Base-by-base conservation (phyloP, 2,329 filamentous ascomycete species). In the Sordariomycetes sp. region DNA sequence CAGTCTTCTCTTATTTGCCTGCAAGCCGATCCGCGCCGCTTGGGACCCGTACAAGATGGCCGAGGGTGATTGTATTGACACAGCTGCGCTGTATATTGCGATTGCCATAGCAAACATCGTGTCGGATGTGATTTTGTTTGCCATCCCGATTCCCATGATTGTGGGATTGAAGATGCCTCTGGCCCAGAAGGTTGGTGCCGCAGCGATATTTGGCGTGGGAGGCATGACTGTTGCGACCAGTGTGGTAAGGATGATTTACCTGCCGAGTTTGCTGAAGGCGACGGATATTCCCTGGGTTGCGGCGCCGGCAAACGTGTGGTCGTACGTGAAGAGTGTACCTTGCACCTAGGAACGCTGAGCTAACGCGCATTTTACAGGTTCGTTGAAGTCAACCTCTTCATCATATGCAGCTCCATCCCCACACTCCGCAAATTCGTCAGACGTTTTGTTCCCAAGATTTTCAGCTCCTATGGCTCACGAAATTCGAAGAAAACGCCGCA, bases 51-150 rank as follows among this genome's bases (percentile, higher is more conserved):
- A 39, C 32, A 27, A 58, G 42, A 47, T 44, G 1, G 36, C 32
- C 21, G 60, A 36, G 42, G 49, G 38, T 7, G 47, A 32, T 16
- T 70, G 66, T 28, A 50, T 70, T 17, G 47, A 64, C 29, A 55
- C 61, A 20, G 54, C 63, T 3, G 48, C 59, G 2, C 57, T 70
- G 30, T 70, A 70, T 40, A 59, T 70, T 17, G 53, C 59, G 15
- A 67, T 65, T n/a, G 64, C 66, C 0, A 58, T 57, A 1, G 49
- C 61, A 12, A 68, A 68, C 31, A 64, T 70, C 18, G 37, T 61
- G 6, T 67, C 66, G 1, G 65, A 71, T 39, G 35, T 70, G 1
- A 38, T 68, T 12, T 58, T 67, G 5, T 63, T 66, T 30, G 41
- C 55, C 0, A 48, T 70, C 4, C 67, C 66, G 0, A 58, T 70